Evolutionary conservation across 2,329 filamentous ascomycete species (phyloP), one percentile per base, ranked within the genome.

Genomic region (Colletotrichum filicis): DNA sequence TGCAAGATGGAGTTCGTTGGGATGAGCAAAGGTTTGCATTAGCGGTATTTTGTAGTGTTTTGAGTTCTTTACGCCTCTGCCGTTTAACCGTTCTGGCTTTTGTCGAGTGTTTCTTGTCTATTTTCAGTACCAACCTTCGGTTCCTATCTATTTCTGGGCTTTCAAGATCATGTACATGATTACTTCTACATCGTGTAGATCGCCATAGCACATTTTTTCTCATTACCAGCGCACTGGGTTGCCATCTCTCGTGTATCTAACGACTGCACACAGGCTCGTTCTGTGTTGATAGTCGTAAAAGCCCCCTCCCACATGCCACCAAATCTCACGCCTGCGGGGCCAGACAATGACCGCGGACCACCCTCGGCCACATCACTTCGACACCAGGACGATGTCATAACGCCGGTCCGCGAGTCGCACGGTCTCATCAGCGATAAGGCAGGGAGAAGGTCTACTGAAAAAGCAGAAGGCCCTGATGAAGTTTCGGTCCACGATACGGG

Each of bases 351-450:
- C 35, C 46, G 55, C 28, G 35, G 30, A 24, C 35, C 11, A 19
- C 30, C 22, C 5, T 12, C 12, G 12, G 55, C n/a, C n/a, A n/a
- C 37, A 12, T 24, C n/a, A 16, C 46, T 22, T 5, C 14, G 37
- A 2, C 26, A 2, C 32, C 53, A 56, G n/a, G 53, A 59, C 26
- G 71, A 74, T 56, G 58, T 22, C 9, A 67, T 68, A 26, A 46
- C 42, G 14, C 68, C 63, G 11, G 32, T 56, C 24, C 62, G 14
- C 22, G 71, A 58, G 35, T 46, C 56, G 12, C 28, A 16, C 28
- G 22, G 19, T 6, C 66, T 52, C 8, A 46, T 9, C 6, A 28
- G 28, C 5, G 46, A 22, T 3, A 22, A 14, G 1, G 14, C 12
- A 4, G 24, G 35, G n/a, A 42, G n/a, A 1, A 9, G 26, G 28